Evolutionary conservation across 2,329 filamentous ascomycete species (phyloP).

Genomic region (Colletotrichum nymphaeae): DNA sequence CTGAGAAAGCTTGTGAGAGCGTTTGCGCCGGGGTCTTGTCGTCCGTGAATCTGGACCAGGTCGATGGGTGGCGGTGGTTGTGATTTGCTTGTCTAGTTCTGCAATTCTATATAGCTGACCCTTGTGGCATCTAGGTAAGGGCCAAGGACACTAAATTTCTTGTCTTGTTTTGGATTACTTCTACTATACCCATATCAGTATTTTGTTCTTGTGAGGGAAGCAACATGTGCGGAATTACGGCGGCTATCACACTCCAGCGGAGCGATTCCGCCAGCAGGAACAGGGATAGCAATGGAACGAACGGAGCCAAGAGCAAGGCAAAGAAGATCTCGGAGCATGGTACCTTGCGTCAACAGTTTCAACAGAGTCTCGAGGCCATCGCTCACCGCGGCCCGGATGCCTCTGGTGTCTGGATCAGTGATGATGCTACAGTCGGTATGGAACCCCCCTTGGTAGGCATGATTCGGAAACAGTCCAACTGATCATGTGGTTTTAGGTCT

Average conservation of each 20-base stretch:
- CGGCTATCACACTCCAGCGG: conserved; percentile 25
- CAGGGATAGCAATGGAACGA: background rate
- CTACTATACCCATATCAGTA: background rate
- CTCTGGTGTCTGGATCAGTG: conserved; percentile 43
- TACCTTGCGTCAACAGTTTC: conserved; percentile 33
- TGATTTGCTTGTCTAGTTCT: background rate
- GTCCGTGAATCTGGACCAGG: background rate
- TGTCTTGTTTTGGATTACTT: background rate
- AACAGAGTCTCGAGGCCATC: conserved; percentile 40
- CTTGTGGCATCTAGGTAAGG: background rate
- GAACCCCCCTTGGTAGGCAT: conserved; percentile 2
- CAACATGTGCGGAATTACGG: conserved; percentile 33
- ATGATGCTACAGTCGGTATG: conserved; percentile 22
- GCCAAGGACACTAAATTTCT: background rate
- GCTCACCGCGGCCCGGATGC: conserved; percentile 47
- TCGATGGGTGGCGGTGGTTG: background rate
- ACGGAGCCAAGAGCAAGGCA: background rate
- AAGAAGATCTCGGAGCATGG: background rate
- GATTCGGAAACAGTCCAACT: background rate
- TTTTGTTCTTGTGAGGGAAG: background rate
- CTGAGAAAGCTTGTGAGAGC: background rate
- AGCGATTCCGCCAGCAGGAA: background rate
- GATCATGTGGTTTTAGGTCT: conserved; percentile 42
- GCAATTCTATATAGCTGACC: conserved; percentile 6
- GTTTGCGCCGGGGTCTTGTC: background rate